Evolutionary conservation across 2,329 filamentous ascomycete genomes (phyloP), one percentile per base, ranked within the genome.

Genomic region (Cordyceps farinosa): DNA sequence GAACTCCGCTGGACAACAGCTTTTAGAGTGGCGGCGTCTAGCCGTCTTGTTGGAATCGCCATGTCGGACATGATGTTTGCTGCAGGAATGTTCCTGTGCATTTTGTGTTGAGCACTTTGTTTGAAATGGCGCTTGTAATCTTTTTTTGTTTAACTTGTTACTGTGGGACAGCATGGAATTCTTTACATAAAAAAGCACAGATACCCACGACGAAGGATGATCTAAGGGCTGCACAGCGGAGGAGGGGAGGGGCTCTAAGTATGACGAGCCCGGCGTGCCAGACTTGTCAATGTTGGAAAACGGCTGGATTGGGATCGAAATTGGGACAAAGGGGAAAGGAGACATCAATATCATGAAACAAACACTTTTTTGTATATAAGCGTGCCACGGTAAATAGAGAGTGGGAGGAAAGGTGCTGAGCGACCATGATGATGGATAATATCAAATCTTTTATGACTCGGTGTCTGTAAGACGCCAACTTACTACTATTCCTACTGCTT

Each of bases 1-100:
- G 72, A 34, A 74, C 76, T 42, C 73, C 75, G 11, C 75, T 75
- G 72, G 72, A 72, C 42, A 71, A 74, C 57, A 69, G 67, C 68
- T 66, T 70, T 42, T 75, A 22, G 38, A 68, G 65, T 52, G 57
- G 22, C 44, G 47, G 53, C 17, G 47, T 47, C 42, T 32, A 15
- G 44, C 30, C 34, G 32, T 50, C 8, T 15, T 40, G 11, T 40
- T 59, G 40, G 13, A 15, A 38, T 30, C 11, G 17, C 7, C 11
- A 50, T 13, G 27, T 40, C 11, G 54, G 54, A 36, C 10, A 17
- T 27, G n/a, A 7, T 17, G 32, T 5, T 27, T 47, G 15, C 15
- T 50, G n/a, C 7, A 32, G 32, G 27, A 7, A 29, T 34, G 22
- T 50, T 30, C 6, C 5, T 17, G 13, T 13, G 54, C 22, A 22